phyloP scores from a whole-genome alignment of 192 early-diverging fungal species.

The Backusella australiensis region DNA sequence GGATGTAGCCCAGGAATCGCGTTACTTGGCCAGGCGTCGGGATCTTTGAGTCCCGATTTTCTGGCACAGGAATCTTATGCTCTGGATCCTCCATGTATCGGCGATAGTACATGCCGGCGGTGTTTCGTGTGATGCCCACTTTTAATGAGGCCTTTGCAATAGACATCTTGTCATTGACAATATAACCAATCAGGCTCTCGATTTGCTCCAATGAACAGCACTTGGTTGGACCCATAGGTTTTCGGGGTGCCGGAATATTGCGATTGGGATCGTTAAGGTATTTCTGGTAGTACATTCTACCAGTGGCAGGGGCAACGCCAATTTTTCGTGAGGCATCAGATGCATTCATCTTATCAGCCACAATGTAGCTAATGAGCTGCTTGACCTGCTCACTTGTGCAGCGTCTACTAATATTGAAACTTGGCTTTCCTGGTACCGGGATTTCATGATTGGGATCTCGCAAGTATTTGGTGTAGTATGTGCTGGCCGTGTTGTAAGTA shows the following conservation, averaged over 20 bases:
- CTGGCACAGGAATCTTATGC: not conserved
- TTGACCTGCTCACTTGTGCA: too few relatives aligned
- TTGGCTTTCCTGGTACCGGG: too few relatives aligned
- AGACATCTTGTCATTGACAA: not conserved
- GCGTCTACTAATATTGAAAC: too few relatives aligned
- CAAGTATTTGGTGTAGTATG: too few relatives aligned
- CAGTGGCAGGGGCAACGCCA: too few relatives aligned
- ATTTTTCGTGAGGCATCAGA: too few relatives aligned
- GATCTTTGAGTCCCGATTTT: not conserved
- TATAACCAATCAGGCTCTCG: not conserved
- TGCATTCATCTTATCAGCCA: too few relatives aligned
- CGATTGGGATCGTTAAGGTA: too few relatives aligned
- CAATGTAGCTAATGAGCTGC: too few relatives aligned
- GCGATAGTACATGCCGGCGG: not conserved
- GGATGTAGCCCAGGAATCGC: not conserved
- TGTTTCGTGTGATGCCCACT: not conserved
- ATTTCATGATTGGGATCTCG: too few relatives aligned
- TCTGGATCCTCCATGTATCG: not conserved
- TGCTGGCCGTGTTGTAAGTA: not conserved
- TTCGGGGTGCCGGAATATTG: too few relatives aligned
- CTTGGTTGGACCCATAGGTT: not conserved
- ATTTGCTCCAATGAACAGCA: not conserved
- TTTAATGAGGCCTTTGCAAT: not conserved
- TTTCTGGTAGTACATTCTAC: too few relatives aligned
- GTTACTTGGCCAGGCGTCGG: not conserved